These are phyloP conservation scores for Hypholoma fasciculare DNA, from an alignment of 768 basidiomycete species.

Conservation along the genomic window DNA sequence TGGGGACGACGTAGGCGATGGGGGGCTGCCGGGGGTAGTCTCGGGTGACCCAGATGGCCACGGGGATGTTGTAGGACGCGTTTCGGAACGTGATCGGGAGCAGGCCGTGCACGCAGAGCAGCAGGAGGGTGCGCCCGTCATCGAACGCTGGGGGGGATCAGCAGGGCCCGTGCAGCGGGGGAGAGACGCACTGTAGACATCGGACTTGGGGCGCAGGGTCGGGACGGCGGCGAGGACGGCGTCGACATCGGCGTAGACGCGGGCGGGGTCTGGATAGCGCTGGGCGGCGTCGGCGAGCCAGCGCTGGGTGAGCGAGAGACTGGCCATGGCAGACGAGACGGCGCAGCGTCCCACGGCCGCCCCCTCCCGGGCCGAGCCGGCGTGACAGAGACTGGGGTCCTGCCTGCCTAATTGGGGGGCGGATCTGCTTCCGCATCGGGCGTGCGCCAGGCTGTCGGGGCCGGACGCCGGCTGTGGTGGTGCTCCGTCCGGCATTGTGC, in stretches of 20 bases:
- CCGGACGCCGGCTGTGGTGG: background rate
- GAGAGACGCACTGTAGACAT: conserved; percentile 65
- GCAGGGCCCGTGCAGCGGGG: conserved; percentile 7
- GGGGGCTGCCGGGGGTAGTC: conserved; percentile 86
- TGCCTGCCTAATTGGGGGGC: conserved; percentile 11
- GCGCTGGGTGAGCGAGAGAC: conserved; percentile 42
- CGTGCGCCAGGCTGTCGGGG: conserved; percentile 11
- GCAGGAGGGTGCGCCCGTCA: conserved; percentile 89
- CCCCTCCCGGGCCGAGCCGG: conserved; percentile 14
- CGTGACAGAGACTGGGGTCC: conserved; percentile 5
- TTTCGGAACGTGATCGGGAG: conserved; percentile 81
- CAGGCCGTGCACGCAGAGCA: conserved; percentile 90
- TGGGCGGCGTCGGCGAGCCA: conserved; percentile 71
- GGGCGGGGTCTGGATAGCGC: conserved; percentile 54
- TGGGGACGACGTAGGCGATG: conserved; percentile 90
- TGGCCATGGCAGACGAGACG: conserved; percentile 1
- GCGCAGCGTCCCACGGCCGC: conserved; percentile 7
- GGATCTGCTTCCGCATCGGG: conserved; percentile 13
- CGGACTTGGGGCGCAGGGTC: conserved; percentile 75
- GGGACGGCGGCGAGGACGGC: conserved; percentile 51
- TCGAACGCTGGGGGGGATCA: conserved; percentile 68
- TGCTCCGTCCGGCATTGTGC: conserved; percentile 19
- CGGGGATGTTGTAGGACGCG: conserved; percentile 88
- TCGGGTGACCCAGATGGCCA: conserved; percentile 83
- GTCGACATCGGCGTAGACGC: conserved; percentile 66